Conservation (phyloP, 257 asterid species). For the Solanum chmielewskii region DNA sequence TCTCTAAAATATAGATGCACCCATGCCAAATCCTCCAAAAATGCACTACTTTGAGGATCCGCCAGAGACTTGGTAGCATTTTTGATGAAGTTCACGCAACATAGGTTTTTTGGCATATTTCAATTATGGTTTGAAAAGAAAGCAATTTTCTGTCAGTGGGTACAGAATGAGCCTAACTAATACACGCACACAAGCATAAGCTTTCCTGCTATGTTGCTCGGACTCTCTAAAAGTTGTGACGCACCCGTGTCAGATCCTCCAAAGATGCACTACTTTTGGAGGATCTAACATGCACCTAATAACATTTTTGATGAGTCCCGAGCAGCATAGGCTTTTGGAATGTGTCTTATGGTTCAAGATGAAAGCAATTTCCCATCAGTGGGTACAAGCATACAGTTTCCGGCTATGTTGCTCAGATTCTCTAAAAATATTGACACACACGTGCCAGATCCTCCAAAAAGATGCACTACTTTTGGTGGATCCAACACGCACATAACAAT, state of each 20-base stretch:
- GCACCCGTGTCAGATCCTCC: neutral
- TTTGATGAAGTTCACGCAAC: fast-evolving
- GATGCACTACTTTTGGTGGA: no score
- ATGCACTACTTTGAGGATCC: neutral
- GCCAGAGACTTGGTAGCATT: neutral
- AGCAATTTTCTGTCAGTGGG: neutral
- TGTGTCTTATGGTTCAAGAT: no score
- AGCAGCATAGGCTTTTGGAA: no score
- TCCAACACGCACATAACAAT: no score
- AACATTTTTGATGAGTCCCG: no score
- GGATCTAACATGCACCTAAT: no score
- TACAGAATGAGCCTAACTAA: neutral
- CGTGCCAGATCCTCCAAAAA: no score
- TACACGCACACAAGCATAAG: neutral
- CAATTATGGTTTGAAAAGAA: neutral
- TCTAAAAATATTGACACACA: no score
- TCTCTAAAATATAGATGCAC: neutral
- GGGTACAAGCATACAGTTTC: no score
- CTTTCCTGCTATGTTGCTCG: neutral
- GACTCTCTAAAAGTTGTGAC: neutral
- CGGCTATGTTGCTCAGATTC: no score
- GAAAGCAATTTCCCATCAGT: no score
- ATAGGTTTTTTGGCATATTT: neutral
- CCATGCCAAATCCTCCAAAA: neutral
- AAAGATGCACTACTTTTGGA: neutral